Evolutionary conservation across 495 filamentous ascomycete genomes (phyloP).

Genomic region (Annulohypoxylon nitens): DNA sequence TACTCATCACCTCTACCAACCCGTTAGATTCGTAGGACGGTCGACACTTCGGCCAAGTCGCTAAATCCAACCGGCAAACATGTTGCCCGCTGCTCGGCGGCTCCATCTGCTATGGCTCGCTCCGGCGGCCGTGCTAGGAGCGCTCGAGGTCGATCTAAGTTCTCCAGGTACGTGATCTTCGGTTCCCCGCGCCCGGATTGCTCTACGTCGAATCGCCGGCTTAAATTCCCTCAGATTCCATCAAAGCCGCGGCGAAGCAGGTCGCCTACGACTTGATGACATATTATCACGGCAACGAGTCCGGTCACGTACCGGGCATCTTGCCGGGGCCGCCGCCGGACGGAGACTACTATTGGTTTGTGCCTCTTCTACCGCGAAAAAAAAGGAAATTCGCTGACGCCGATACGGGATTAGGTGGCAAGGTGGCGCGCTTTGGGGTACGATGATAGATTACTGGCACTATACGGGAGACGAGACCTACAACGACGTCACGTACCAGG

Average conservation of each 20-base stretch:
- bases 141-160: conserved; percentile 47
- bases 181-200: background rate
- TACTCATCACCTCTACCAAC: conserved; percentile 14
- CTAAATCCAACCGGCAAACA: conserved; percentile 16
- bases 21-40: background rate
- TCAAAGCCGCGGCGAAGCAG: conserved; percentile 67
- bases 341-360: conserved; percentile 65
- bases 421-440: conserved; percentile 79
- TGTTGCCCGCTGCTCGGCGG: conserved; percentile 27
- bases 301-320: conserved; percentile 73
- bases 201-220: background rate
- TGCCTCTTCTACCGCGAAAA: conserved; percentile 11
- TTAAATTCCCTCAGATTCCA: conserved; percentile 58
- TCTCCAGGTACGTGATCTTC: conserved; percentile 40
- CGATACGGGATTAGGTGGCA: conserved; percentile 65
- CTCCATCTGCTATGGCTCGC: conserved; percentile 43
- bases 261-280: conserved; percentile 74
- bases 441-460: conserved; percentile 82
- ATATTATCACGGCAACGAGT: conserved; percentile 73
- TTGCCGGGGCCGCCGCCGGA: conserved; percentile 67
- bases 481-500: conserved; percentile 71
- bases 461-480: conserved; percentile 78
- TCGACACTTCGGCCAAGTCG: conserved; percentile 12
- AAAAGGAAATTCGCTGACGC: conserved; percentile 52
- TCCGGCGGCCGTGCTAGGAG: conserved; percentile 46